Evolutionary conservation across 768 basidiomycete species (phyloP), one percentile per base, ranked within the genome.

Genomic region (Suillus clintonianus): DNA sequence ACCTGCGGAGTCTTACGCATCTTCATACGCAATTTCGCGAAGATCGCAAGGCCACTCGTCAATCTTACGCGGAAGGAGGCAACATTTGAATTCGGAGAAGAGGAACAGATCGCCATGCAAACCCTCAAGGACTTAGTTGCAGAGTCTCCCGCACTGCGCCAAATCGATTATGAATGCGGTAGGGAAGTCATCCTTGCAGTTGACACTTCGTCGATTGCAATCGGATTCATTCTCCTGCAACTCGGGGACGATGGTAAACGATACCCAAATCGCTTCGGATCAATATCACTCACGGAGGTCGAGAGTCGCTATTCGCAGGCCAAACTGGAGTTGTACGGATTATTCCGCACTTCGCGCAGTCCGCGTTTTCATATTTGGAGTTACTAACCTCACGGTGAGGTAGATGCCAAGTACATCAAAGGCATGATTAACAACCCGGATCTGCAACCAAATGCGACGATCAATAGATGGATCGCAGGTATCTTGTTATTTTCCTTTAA

Each of bases 341-440:
- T 82, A 0, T 78, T 68, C 53, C 56, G 73, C 76, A 0, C 42
- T 81, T 1, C 3, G 72, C 74, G 78, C 43, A 50, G 69, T 4
- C 14, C 78, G 0, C 68, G 75, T 55, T 17, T 80, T 9, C 51
- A n/a, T 10, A 4, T 43, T 75, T 42, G 76, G 76, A 14, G 64
- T 73, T 0, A 66, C 67, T 34, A 76, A 71, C 3, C 64, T 82
- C 1, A 55, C 64, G 14, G 69, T 82, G 78, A 81, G 65, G 76
- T 78, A 0, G 78, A 82, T 66, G 80, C 78, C 0, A 69, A 77
- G 37, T 82, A 80, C 62, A 80, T 83, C 8, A 77, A 77, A 59
- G 78, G 76, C n/a, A 82, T 81, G 79, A 56, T 82, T 4, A 78
- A 81, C 55, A 62, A 76, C 15, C 79, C 80, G 0, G 78, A 81